Evolutionary conservation across 257 asterid species (phyloP).

Genomic region (Verbascum thapsus): DNA sequence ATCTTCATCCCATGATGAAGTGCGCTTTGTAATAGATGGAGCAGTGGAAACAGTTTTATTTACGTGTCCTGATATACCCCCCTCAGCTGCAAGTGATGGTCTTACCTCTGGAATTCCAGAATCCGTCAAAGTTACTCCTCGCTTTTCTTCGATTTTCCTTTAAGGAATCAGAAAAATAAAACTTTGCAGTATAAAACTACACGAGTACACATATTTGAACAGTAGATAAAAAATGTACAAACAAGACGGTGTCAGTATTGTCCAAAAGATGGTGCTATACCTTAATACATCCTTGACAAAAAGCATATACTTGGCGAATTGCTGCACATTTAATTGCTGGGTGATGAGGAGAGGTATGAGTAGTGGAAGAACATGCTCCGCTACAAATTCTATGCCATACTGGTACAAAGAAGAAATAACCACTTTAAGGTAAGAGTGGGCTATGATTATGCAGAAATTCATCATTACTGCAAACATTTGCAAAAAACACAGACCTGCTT

Average conservation of each 20-base stretch:
- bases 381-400: constrained; percentile 90
- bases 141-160: constrained; percentile 96
- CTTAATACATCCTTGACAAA: constrained; percentile 90
- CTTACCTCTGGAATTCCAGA: constrained; percentile 61
- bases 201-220: constrained; percentile 7
- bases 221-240: not conserved
- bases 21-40: constrained; percentile 52
- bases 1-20: constrained; percentile 94
- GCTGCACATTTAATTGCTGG: constrained; percentile 95
- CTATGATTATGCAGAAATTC: constrained; percentile 7
- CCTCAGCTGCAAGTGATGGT: constrained; percentile 45
- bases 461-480: constrained; percentile 11
- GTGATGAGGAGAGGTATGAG: constrained; percentile 84
- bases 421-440: constrained; percentile 25
- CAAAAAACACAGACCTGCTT: constrained; percentile 69
- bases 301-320: constrained; percentile 94
- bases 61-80: constrained; percentile 50
- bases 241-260: not conserved
- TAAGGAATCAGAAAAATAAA: constrained; percentile 14
- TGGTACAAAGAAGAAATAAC: constrained; percentile 43
- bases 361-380: constrained; percentile 86
- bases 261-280: constrained; percentile 39
- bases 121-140: constrained; percentile 84
- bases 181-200: not conserved
- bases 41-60: constrained; percentile 47